Base-by-base conservation (phyloP, 257 asterid genomes). In the Echium plantagineum region DNA sequence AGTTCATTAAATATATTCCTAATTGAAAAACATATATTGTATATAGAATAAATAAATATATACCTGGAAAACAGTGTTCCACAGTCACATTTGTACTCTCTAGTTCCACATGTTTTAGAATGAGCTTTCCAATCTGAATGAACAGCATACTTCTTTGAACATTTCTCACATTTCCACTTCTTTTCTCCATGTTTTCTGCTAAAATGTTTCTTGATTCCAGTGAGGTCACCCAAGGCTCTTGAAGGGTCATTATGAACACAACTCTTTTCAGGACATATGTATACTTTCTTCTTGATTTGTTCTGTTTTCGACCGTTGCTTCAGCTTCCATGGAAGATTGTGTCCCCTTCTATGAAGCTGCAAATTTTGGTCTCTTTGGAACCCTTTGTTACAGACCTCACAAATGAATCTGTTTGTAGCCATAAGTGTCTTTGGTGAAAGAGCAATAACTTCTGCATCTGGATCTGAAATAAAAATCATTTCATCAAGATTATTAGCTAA, bases 61-160 rank as follows among this genome's bases (percentile, higher is more conserved):
- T 73, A 90, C 97, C 98, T 87, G 83, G 98, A 87, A 82, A 90
- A 90, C 19, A 87, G 87, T 12, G 97, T 87, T 38, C 97, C 97
- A 63, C 97, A 90, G 81, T 87, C 96, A 57, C 97, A 90, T 65
- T 87, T 90, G 52, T 90, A 90, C 91, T 90, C 97, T 35, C 95
- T 71, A 19, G 96, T 85, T 7, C 97, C 96, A 57, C 97, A 90
- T 18, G 95, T 87, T 54, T 90, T 90, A 9, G 95, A 80, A 64
- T 90, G 98, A 30, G 98, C 98, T 78, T 90, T 90, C 95, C 95
- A 90, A 63, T 90, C 98, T 0, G 98, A 90, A 47, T 83, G 95
- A 55, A 90, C 98, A 0, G 98, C 98, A 46, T 90, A 90, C 22
- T 83, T 90, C 78, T 87, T 90, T 0, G 97, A 83, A 53, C 96